Percentiles rank a stretch among this genome's conserved stretches.
These are phyloP conservation scores for Phyllostachys edulis DNA, from an alignment of 176 grass and related monocot species.

Conservation along the genomic window DNA sequence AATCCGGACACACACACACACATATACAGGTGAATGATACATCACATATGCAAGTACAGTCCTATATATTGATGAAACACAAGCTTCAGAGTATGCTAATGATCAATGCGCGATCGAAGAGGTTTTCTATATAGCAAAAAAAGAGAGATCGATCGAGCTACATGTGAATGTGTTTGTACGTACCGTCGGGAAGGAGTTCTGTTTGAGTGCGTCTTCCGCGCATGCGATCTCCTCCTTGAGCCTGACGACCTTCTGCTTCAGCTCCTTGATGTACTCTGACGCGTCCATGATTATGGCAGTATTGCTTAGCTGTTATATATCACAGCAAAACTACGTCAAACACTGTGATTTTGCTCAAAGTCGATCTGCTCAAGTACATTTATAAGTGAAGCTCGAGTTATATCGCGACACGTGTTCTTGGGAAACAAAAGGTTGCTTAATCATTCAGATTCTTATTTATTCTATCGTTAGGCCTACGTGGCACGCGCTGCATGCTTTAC, in stretches of 20 bases:
- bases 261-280: constrained; percentile 79
- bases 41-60: constrained; percentile 11
- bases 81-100: background rate
- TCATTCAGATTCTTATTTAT: background rate
- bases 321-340: background rate
- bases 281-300: constrained; percentile 82
- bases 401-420: background rate
- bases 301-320: constrained; percentile 53
- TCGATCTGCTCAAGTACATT: background rate
- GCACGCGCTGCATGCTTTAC: background rate
- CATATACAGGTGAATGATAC: background rate
- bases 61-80: background rate
- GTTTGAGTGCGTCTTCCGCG: constrained; percentile 29
- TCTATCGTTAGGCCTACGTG: background rate
- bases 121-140: background rate
- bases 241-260: constrained; percentile 83
- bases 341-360: background rate
- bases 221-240: constrained; percentile 77
- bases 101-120: background rate
- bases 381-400: background rate
- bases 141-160: background rate
- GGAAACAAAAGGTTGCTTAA: background rate
- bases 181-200: constrained; percentile 47
- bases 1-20: background rate
- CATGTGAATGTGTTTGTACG: background rate